A percentile compares a stretch with the other conserved stretches of the same genome.
These are phyloP conservation scores for Stagonosporopsis tanaceti DNA, from an alignment of 2,329 filamentous ascomycete genomes.

Conservation along the genomic window DNA sequence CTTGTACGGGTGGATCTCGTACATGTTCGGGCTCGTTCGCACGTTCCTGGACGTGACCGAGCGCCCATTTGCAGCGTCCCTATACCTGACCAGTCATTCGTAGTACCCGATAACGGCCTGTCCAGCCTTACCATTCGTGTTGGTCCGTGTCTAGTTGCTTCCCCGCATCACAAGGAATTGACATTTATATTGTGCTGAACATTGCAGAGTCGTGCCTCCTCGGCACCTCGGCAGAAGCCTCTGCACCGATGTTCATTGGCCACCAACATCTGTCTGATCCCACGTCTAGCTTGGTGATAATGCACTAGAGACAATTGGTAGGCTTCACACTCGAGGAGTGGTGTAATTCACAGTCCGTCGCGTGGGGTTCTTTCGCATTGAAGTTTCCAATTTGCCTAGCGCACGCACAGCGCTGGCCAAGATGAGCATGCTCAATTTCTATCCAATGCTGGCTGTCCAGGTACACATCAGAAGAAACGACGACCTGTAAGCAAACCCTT, in stretches of 20 bases:
- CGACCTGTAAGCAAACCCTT: background rate
- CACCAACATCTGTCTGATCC: background rate
- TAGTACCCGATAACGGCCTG: constrained; percentile 9
- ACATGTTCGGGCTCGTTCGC: constrained; percentile 22
- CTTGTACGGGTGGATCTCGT: constrained; percentile 31
- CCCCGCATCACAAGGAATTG: constrained; percentile 16
- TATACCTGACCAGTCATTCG: constrained; percentile 16
- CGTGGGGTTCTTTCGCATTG: constrained; percentile 1
- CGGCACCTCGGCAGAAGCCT: constrained; percentile 17
- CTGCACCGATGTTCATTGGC: constrained; percentile 4
- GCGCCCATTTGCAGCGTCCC: constrained; percentile 20
- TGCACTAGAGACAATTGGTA: background rate
- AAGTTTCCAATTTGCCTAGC: constrained; percentile 10
- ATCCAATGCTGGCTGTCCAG: background rate
- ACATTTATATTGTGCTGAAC: constrained; percentile 10
- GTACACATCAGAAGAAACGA: background rate
- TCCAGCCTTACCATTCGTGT: constrained; percentile 9
- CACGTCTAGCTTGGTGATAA: background rate
- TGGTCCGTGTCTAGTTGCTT: constrained; percentile 4
- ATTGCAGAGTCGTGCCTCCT: constrained; percentile 8
- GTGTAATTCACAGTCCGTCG: background rate
- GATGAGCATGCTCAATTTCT: background rate
- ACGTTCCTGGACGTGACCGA: constrained; percentile 22
- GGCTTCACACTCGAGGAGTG: background rate
- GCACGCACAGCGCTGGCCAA: background rate